Evolutionary conservation across 768 basidiomycete genomes (phyloP).

Genomic region (Phanerochaete carnosa): DNA sequence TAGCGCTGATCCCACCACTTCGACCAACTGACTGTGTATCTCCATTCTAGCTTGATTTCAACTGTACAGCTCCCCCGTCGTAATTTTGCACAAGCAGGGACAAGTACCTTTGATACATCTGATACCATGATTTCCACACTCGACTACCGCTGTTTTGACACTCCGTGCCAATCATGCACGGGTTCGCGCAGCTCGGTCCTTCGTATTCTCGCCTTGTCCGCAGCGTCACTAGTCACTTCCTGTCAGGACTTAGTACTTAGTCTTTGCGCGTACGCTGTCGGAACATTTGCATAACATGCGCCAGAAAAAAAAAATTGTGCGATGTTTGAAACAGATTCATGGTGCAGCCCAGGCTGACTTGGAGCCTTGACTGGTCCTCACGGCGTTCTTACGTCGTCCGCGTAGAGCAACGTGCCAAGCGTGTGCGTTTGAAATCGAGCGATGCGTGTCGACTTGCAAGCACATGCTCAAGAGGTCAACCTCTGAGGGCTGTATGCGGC

Average conservation of each 20-base stretch:
- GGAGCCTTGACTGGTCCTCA: background rate
- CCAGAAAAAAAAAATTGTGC: background rate
- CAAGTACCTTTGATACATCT: background rate
- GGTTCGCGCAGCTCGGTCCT: background rate
- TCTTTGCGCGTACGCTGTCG: too few species aligned
- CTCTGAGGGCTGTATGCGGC: too few species aligned
- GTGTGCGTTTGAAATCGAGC: too few species aligned
- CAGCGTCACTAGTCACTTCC: background rate
- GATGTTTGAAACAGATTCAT: background rate
- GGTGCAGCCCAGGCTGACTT: background rate
- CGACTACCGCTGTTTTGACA: background rate
- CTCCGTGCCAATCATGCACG: background rate
- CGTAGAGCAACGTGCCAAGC: too few species aligned
- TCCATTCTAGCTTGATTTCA: slow-evolving; percentile 19
- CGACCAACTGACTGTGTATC: background rate
- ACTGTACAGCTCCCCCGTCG: slow-evolving; percentile 17
- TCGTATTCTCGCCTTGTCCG: background rate
- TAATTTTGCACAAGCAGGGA: background rate
- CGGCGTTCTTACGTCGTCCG: background rate
- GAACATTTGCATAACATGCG: background rate
- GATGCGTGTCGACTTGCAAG: too few species aligned
- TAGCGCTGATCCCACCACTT: background rate
- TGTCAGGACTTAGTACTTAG: too few species aligned
- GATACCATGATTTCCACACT: background rate
- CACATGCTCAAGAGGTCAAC: too few species aligned